Conservation (phyloP, 2,329 filamentous ascomycete genomes). For the Clonostachys rhizophaga region DNA sequence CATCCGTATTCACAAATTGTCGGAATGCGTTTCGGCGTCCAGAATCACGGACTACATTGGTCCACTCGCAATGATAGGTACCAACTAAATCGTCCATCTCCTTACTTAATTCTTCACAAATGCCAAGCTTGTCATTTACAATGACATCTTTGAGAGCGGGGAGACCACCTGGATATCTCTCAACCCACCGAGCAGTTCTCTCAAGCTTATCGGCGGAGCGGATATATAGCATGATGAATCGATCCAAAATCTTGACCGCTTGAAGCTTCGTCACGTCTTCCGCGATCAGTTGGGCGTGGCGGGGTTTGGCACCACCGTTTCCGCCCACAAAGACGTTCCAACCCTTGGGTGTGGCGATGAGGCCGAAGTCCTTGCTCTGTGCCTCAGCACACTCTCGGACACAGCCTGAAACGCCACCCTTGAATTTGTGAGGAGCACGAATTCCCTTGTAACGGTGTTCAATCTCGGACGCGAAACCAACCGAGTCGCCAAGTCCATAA, state of each 20-base stretch:
- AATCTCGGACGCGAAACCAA: constrained; percentile 82
- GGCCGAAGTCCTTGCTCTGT: constrained; percentile 88
- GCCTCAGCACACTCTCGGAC: constrained; percentile 92
- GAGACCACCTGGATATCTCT: constrained; percentile 78
- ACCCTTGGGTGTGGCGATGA: constrained; percentile 88
- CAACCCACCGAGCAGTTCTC: constrained; percentile 83
- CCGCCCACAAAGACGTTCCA: constrained; percentile 91
- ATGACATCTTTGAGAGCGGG: constrained; percentile 79
- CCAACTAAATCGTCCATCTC: constrained; percentile 38
- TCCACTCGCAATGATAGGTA: neutral
- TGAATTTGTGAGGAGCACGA: constrained; percentile 82
- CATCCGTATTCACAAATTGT: neutral
- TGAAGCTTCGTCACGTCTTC: constrained; percentile 82
- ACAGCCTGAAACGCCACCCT: constrained; percentile 84
- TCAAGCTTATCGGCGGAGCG: constrained; percentile 88
- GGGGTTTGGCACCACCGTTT: constrained; percentile 82
- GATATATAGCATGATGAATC: constrained; percentile 91
- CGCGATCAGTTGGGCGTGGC: constrained; percentile 76
- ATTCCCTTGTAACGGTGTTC: constrained; percentile 93
- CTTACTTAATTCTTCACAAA: constrained; percentile 77
- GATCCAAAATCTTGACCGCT: constrained; percentile 78
- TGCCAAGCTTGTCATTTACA: constrained; percentile 80
- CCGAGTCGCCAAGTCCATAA: constrained; percentile 83
- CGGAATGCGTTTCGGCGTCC: constrained; percentile 34
- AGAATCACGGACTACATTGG: neutral